Base-by-base conservation (phyloP, 1,284 basidiomycete species). In the Apiotrichum gamsii region DNA sequence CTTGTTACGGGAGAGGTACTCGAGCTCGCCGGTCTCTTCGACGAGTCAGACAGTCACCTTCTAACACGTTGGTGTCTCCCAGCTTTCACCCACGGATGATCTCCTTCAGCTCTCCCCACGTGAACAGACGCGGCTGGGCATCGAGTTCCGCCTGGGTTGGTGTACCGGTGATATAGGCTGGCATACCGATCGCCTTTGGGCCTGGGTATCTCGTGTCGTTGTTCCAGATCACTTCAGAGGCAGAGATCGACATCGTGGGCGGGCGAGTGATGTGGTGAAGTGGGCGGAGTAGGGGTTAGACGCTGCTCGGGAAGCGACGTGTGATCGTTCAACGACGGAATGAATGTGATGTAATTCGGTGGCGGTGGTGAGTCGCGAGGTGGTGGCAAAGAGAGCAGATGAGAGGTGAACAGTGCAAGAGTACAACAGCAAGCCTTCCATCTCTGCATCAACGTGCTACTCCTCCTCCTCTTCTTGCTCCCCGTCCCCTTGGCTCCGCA, bases 81-180 rank as follows among this genome's bases (percentile, higher is more conserved):
- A n/a, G n/a, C n/a, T n/a, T n/a, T 0, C 3, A 56, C 57, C 58
- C 52, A 63, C 61, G 35, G 38, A 72, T 54, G 20, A 66, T 65
- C 33, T 60, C 62, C 45, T 70, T 69, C 29, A 72, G 48, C 41
- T 69, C 61, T 8, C 69, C 70, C 69, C 69, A 72, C 2, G 66
- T 69, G 52, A 67, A 71, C 54, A 70, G 57, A 20, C 61, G 43
- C 10, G 65, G 63, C 30, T 63, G 61, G 10, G 63, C 63, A 41
- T 67, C 69, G 1, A 72, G 54, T 46, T 72, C 69, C 9, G 49
- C 61, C 35, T 67, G 60, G 0, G 60, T 70, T 0, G 70, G 70
- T 1, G 69, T 39, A 6, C 69, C 68, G 6, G 45, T 37, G 43
- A 71, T 57, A 2, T 54, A 38, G 2, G 33, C 43, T 5, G 70